Percentiles rank a stretch among this genome's conserved stretches.
phyloP scores from a whole-genome alignment of 2,329 filamentous ascomycete species.

The Penicillium glabrum region DNA sequence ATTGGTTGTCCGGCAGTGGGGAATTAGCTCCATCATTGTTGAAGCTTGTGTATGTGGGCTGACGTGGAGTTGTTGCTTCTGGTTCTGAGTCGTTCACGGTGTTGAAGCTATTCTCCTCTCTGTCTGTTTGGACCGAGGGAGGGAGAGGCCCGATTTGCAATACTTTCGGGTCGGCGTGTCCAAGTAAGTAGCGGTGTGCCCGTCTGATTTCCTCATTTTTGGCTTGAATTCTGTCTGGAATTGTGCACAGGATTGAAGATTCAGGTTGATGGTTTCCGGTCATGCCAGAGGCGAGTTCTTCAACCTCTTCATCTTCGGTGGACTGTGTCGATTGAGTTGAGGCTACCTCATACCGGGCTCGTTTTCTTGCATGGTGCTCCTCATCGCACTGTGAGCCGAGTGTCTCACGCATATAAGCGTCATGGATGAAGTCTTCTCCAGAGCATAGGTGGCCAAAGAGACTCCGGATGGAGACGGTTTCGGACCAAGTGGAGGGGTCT shows the following conservation, averaged over 20 bases:
- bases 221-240: slow-evolving; percentile 3
- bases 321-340: slow-evolving; percentile 22
- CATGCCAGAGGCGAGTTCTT: neutral
- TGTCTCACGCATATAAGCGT: slow-evolving; percentile 57
- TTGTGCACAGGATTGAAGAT: neutral
- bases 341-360: slow-evolving; percentile 17
- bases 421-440: slow-evolving; percentile 62
- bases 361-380: slow-evolving; percentile 16
- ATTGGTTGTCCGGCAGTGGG: slow-evolving; percentile 3
- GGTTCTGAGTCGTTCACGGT: neutral
- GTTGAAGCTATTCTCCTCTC: slow-evolving; percentile 1
- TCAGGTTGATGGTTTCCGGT: neutral
- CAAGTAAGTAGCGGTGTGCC: slow-evolving; percentile 26
- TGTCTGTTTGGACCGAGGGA: slow-evolving; percentile 23
- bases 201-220: slow-evolving; percentile 26
- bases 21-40: neutral
- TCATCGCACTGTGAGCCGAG: slow-evolving; percentile 21
- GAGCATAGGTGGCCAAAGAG: slow-evolving; percentile 74
- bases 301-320: slow-evolving; percentile 12
- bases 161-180: slow-evolving; percentile 13
- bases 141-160: slow-evolving; percentile 30
- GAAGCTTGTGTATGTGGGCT: neutral
- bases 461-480: slow-evolving; percentile 61
- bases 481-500: slow-evolving; percentile 62
- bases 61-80: neutral